Percentiles rank a stretch among this genome's conserved stretches.
Conservation (phyloP, 352 stramenopile species). For the Paralagenidium karlingii region DNA sequence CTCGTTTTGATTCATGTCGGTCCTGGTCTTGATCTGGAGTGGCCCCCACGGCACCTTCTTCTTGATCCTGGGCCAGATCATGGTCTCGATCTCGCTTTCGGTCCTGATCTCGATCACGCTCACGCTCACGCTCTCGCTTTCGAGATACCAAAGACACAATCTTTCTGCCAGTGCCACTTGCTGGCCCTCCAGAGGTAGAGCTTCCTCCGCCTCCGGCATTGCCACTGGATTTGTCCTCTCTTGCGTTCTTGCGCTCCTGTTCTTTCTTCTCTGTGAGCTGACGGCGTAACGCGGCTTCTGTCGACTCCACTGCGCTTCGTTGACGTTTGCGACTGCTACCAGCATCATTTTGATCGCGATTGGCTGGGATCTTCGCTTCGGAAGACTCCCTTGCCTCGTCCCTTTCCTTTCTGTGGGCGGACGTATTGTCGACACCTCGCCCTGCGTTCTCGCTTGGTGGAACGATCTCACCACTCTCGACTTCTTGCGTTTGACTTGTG, state of each 20-base stretch:
- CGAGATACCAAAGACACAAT: conserved; percentile 70
- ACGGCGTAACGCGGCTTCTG: conserved; percentile 48
- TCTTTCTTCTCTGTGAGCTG: conserved; percentile 63
- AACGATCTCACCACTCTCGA: no score
- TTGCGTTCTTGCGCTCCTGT: conserved; percentile 14
- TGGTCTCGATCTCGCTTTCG: not conserved
- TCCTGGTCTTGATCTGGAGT: no score
- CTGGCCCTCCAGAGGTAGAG: conserved; percentile 8
- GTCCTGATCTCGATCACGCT: not conserved
- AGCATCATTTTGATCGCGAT: conserved; percentile 3
- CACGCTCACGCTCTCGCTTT: conserved; percentile 6
- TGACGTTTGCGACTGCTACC: conserved; percentile 25
- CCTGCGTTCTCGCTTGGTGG: conserved; percentile 2
- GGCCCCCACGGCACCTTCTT: no score
- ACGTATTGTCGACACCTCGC: conserved; percentile 1
- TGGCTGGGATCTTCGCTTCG: conserved; percentile 3
- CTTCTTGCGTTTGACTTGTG: no score
- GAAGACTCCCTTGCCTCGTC: conserved; percentile 1
- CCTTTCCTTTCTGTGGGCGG: not conserved
- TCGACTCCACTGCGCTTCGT: conserved; percentile 29
- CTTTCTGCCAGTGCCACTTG: conserved; percentile 20
- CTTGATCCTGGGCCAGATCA: no score
- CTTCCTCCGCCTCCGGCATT: conserved; percentile 1
- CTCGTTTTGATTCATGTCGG: no score
- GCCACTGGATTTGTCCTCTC: conserved; percentile 1